Conservation (phyloP, 2,329 filamentous ascomycete genomes). For the Alternaria conjuncta region DNA sequence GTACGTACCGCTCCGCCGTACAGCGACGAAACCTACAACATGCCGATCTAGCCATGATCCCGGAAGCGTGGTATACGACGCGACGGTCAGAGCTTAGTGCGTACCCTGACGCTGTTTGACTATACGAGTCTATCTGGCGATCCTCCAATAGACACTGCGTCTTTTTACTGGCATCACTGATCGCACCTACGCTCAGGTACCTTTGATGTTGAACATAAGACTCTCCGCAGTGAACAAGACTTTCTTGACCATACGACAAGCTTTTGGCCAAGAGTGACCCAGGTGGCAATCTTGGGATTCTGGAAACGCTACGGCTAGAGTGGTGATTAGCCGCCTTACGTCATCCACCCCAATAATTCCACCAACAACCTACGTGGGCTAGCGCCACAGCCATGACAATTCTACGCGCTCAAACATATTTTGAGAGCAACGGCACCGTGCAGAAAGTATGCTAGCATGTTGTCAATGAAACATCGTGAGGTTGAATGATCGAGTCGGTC, state of each 20-base stretch:
- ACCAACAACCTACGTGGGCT: background rate
- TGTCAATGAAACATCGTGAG: no score
- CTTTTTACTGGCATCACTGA: background rate
- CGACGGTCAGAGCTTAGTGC: background rate
- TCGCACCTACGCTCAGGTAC: background rate
- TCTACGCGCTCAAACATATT: background rate
- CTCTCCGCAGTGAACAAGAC: background rate
- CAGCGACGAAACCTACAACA: background rate
- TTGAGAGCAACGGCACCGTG: no score
- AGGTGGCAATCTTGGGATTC: background rate
- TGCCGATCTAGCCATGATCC: background rate
- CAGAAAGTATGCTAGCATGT: no score
- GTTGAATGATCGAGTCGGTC: background rate
- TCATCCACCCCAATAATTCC: background rate
- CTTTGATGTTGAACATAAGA: background rate
- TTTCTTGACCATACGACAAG: constrained; percentile 9
- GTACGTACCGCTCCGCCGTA: background rate
- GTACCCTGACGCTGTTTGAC: background rate
- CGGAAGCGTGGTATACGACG: background rate
- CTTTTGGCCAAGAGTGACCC: constrained; percentile 5
- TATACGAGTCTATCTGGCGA: background rate
- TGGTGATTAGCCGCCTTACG: constrained; percentile 4
- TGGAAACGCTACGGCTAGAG: background rate
- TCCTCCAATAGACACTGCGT: background rate
- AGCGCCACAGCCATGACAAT: background rate